Base-by-base conservation (phyloP, 768 basidiomycete genomes). In the Thelephora ganbajun region DNA sequence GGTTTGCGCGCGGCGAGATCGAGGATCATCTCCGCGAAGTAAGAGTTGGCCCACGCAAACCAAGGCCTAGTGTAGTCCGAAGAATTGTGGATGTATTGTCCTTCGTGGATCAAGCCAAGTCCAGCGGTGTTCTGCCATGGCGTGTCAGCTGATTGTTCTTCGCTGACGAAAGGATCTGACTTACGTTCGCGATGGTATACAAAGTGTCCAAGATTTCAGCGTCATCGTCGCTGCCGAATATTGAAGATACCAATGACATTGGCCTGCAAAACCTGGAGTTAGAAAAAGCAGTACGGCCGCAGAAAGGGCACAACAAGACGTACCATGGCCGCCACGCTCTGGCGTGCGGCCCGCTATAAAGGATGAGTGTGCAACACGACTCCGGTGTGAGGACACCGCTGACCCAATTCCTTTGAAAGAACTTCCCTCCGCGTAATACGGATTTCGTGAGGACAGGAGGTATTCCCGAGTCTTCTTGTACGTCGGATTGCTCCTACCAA, bases 31-130 rank as follows among this genome's bases (percentile, higher is more conserved):
- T 87, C 84, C 33, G 84, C 77, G 56, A 86, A 87, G 61, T 81
- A 88, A 61, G 81, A 82, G 59, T 84, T 85, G 12, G 79, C 84
- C 83, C 83, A 86, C 18, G 84, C 83, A 61, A 86, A 86, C 83
- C 83, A 86, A 16, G 76, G 69, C 18, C 83, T 70, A 33, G 81
- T 84, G 56, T 82, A 85, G 22, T 69, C 68, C 13, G 62, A 63
- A 16, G 61, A 54, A 33, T 77, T 61, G 60, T 80, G 79, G 49
- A 86, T 80, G 7, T 71, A 72, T 54, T 78, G 72, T 1, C 80
- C 80, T 60, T 88, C 84, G 57, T 87, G 84, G 41, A 86, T 81
- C 37, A 87, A 64, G n/a, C 84, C 84, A 12, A 87, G 69, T 2
- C 79, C 78, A 16, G 71, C 70, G 0, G 85, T 86, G 59, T 81